Conservation (phyloP, 2,329 filamentous ascomycete species). For the Aspergillus pseudoterreus region DNA sequence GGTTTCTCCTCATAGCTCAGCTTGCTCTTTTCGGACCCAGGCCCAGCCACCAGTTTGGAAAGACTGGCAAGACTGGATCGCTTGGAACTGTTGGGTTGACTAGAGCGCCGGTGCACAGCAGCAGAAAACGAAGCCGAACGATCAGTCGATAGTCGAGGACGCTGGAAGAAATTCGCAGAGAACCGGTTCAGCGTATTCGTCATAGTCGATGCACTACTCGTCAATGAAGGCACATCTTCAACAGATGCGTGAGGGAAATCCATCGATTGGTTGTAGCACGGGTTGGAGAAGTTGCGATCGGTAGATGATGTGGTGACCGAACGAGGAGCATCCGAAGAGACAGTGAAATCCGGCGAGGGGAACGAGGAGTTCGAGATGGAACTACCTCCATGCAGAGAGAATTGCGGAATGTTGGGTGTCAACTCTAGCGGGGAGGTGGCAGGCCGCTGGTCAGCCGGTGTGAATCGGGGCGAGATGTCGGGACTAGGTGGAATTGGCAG, state of each 20-base stretch:
- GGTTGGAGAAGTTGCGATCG: slow-evolving; percentile 37
- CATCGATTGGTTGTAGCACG: slow-evolving; percentile 33
- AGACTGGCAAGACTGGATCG: slow-evolving; percentile 48
- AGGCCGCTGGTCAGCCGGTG: slow-evolving; percentile 38
- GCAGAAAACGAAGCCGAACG: slow-evolving; percentile 44
- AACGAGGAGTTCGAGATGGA: slow-evolving; percentile 40
- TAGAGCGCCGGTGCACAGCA: slow-evolving; percentile 35
- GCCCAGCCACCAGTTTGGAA: slow-evolving; percentile 44
- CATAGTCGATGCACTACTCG: slow-evolving; percentile 47
- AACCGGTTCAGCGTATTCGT: slow-evolving; percentile 42
- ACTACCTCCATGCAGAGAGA: slow-evolving; percentile 36
- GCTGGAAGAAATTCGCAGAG: slow-evolving; percentile 41
- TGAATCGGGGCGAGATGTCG: slow-evolving; percentile 34
- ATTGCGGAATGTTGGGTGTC: slow-evolving; percentile 34
- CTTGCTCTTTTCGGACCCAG: slow-evolving; percentile 44
- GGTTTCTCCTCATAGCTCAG: slow-evolving; percentile 44
- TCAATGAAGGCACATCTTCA: slow-evolving; percentile 50
- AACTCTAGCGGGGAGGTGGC: slow-evolving; percentile 42
- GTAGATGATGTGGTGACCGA: slow-evolving; percentile 39
- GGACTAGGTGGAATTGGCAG: slow-evolving; percentile 27
- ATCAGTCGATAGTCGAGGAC: slow-evolving; percentile 41
- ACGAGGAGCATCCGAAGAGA: slow-evolving; percentile 40
- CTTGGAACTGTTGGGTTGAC: slow-evolving; percentile 40
- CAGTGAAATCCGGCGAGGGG: slow-evolving; percentile 44
- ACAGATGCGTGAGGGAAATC: slow-evolving; percentile 41